Percentiles rank a stretch among this genome's conserved stretches.
Evolutionary conservation across 1,284 basidiomycete genomes (phyloP).

Genomic region (Amylostereum chailletii): DNA sequence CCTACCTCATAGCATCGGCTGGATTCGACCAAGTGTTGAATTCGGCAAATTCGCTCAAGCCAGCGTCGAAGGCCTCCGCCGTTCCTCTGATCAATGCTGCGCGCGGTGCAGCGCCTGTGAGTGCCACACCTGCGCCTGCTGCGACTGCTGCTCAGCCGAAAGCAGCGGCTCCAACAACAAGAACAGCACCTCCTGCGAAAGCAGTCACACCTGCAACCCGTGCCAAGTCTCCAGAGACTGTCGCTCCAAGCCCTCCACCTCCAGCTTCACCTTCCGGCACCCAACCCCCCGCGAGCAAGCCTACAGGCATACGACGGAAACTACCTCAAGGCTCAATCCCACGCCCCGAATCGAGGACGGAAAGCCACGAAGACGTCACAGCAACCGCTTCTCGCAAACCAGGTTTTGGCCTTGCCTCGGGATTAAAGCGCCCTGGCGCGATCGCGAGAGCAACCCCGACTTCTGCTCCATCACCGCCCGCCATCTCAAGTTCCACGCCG

Average conservation of each 20-base stretch:
- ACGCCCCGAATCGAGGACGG: conserved; percentile 56
- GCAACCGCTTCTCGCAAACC: conserved; percentile 33
- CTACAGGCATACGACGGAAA: conserved; percentile 59
- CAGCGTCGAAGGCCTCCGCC: conserved; percentile 83
- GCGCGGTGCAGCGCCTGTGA: conserved; percentile 28
- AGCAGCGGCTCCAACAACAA: conserved; percentile 8
- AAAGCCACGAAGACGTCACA: conserved; percentile 38
- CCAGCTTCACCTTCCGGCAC: conserved; percentile 8
- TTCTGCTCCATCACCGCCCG: conserved; percentile 22
- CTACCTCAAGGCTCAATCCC: conserved; percentile 50
- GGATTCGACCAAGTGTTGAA: conserved; percentile 87
- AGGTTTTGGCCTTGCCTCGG: conserved; percentile 25
- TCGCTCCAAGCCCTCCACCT: conserved; percentile 10
- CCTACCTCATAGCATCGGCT: conserved; percentile 66
- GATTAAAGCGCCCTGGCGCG: conserved; percentile 42
- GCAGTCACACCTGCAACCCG: conserved; percentile 17
- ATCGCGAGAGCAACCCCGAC: conserved; percentile 18
- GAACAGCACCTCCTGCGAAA: conserved; percentile 11
- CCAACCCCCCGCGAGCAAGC: conserved; percentile 31
- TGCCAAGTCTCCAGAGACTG: conserved; percentile 10
- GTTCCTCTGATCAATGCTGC: conserved; percentile 83
- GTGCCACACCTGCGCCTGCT: conserved; percentile 15
- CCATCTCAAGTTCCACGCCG: conserved; percentile 34
- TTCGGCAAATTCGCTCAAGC: conserved; percentile 81
- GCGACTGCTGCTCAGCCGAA: conserved; percentile 20